phyloP scores from a whole-genome alignment of 305 asterid species.

The Rubia peregrina region DNA sequence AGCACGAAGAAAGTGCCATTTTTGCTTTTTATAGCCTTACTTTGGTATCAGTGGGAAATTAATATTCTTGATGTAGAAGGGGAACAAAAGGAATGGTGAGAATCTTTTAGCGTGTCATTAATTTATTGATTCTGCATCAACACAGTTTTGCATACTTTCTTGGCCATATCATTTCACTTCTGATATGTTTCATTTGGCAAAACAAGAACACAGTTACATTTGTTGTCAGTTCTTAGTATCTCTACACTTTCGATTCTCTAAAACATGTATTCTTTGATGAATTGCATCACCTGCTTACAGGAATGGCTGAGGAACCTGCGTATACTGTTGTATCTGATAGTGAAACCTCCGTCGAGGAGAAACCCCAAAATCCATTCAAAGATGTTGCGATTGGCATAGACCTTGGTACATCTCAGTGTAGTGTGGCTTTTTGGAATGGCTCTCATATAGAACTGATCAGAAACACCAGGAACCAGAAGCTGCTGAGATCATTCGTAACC shows the following conservation, averaged over 20 bases:
- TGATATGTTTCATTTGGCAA: background rate
- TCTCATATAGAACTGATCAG: conserved; percentile 59
- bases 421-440: conserved; percentile 78
- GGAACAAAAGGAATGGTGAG: background rate
- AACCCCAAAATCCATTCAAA: conserved; percentile 35
- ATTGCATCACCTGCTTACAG: conserved; percentile 16
- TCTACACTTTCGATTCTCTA: background rate
- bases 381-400: conserved; percentile 80
- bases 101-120: background rate
- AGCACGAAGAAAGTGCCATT: no score
- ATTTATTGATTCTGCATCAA: conserved; percentile 1
- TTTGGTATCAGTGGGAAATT: no score
- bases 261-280: background rate
- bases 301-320: conserved; percentile 77
- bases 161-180: no score
- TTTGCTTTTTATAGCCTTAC: background rate
- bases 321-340: conserved; percentile 82
- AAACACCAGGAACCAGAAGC: conserved; percentile 58
- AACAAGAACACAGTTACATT: background rate
- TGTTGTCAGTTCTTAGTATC: background rate
- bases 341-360: conserved; percentile 72
- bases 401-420: conserved; percentile 84
- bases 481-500: conserved; percentile 60
- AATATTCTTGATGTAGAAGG: background rate
- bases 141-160: background rate